phyloP scores from a whole-genome alignment of 345 rosid species.

The Hevea brasiliensis region DNA sequence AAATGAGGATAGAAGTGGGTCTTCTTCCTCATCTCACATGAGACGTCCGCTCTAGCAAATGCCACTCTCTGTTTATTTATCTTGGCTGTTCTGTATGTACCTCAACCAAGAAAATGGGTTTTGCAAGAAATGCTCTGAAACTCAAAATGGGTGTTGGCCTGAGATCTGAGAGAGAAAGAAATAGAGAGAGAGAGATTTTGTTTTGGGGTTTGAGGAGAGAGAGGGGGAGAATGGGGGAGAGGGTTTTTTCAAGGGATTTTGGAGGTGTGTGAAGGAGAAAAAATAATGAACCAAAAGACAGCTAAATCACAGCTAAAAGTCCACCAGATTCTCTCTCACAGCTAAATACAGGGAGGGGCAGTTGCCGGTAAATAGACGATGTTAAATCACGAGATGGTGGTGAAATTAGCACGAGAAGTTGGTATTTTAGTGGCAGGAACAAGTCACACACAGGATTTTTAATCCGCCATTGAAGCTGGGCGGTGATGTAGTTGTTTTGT shows the following conservation, averaged over 20 bases:
- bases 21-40: conserved; percentile 75
- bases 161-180: conserved; percentile 6
- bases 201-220: conserved; percentile 9
- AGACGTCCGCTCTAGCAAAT: conserved; percentile 56
- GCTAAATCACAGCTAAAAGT: conserved; percentile 88
- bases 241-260: background rate
- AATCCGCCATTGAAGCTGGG: background rate
- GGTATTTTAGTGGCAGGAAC: background rate
- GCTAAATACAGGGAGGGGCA: background rate
- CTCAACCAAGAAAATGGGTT: background rate
- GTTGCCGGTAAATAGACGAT: background rate
- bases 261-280: conserved; percentile 24
- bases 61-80: conserved; percentile 13
- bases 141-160: background rate
- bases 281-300: conserved; percentile 50
- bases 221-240: conserved; percentile 19
- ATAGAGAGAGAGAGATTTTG: no score
- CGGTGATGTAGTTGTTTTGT: no score
- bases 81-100: background rate
- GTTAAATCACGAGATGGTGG: conserved; percentile 29
- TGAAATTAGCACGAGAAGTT: conserved; percentile 29
- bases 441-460: background rate
- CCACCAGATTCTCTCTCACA: conserved; percentile 49
- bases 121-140: background rate
- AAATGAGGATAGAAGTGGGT: conserved; percentile 19